These are phyloP conservation scores for Acidomyces sp. DNA, from an alignment of 495 filamentous ascomycete genomes.

Conservation along the genomic window DNA sequence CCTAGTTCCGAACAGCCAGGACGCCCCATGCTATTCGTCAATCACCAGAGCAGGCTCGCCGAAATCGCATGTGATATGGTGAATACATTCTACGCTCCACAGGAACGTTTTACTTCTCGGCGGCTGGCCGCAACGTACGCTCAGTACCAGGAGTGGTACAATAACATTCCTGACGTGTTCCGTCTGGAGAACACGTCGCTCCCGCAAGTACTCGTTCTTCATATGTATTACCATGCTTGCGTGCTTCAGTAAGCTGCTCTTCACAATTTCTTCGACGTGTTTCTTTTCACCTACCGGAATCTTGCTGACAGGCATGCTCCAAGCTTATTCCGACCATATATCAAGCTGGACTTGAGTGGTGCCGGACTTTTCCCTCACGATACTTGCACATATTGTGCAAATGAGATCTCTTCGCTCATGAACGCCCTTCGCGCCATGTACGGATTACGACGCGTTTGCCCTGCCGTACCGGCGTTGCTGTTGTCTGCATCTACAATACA, in stretches of 20 bases:
- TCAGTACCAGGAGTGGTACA: slow-evolving; percentile 50
- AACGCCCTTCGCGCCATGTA: slow-evolving; percentile 47
- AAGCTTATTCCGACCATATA: slow-evolving; percentile 49
- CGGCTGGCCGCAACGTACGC: slow-evolving; percentile 44
- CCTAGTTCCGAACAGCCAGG: slow-evolving; percentile 9
- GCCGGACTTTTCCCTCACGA: slow-evolving; percentile 48
- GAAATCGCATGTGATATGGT: slow-evolving; percentile 54
- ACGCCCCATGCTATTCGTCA: slow-evolving; percentile 32
- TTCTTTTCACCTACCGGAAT: no score
- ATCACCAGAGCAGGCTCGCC: slow-evolving; percentile 50
- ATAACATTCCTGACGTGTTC: slow-evolving; percentile 44
- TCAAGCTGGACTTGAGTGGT: slow-evolving; percentile 45
- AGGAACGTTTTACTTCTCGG: slow-evolving; percentile 42
- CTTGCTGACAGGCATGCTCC: no score
- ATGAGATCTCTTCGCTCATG: slow-evolving; percentile 45
- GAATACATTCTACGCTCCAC: slow-evolving; percentile 51
- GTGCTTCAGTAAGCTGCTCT: slow-evolving; percentile 44
- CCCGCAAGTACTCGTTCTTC: slow-evolving; percentile 18
- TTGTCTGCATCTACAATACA: slow-evolving; percentile 47
- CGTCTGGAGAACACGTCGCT: slow-evolving; percentile 38
- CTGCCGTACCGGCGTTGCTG: slow-evolving; percentile 47
- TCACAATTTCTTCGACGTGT: no score
- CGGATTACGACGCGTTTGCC: slow-evolving; percentile 42
- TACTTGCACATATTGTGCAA: slow-evolving; percentile 47
- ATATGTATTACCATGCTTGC: slow-evolving; percentile 29